Evolutionary conservation across 108 stramenopile species (phyloP).

Genomic region (Cyclostephanos tholiformis): DNA sequence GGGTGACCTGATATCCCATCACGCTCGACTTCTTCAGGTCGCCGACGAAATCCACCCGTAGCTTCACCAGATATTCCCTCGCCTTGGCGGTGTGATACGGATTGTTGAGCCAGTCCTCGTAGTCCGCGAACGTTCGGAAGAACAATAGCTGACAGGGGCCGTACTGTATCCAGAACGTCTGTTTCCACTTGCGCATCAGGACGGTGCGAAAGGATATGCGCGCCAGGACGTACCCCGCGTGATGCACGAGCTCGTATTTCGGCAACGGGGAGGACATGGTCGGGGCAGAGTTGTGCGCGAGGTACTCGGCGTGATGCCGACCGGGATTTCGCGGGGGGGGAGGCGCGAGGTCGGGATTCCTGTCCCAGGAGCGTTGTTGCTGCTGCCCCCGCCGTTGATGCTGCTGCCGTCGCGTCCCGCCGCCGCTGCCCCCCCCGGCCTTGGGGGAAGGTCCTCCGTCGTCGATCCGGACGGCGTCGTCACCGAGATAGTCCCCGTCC

Average conservation of each 20-base stretch:
- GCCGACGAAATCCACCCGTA: constrained; percentile 87
- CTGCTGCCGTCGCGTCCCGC: not conserved
- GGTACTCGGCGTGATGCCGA: constrained; percentile 39
- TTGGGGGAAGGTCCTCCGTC: constrained; percentile 7
- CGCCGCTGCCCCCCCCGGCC: constrained; percentile 3
- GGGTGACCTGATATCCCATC: constrained; percentile 87
- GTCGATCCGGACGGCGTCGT: not conserved
- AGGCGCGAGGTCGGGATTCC: constrained; percentile 43
- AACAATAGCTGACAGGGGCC: constrained; percentile 79
- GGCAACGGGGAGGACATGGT: constrained; percentile 71
- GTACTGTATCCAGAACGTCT: constrained; percentile 88
- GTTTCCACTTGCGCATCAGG: constrained; percentile 90
- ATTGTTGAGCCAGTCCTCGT: constrained; percentile 89
- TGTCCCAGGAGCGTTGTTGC: not conserved
- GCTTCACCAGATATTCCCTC: constrained; percentile 83
- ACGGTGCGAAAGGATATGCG: constrained; percentile 90
- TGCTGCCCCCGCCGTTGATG: not conserved
- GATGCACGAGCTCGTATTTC: constrained; percentile 63
- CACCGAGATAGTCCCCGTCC: constrained; percentile 37
- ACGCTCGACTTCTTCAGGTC: constrained; percentile 87
- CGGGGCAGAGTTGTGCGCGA: constrained; percentile 51
- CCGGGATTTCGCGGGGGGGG: constrained; percentile 45
- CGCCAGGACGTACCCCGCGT: constrained; percentile 78
- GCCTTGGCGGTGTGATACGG: constrained; percentile 79
- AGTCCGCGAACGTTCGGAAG: constrained; percentile 76